A percentile compares a stretch with the other conserved stretches of the same genome.
phyloP scores from a whole-genome alignment of 2,329 filamentous ascomycete species.

The Curvularia spicifera region DNA sequence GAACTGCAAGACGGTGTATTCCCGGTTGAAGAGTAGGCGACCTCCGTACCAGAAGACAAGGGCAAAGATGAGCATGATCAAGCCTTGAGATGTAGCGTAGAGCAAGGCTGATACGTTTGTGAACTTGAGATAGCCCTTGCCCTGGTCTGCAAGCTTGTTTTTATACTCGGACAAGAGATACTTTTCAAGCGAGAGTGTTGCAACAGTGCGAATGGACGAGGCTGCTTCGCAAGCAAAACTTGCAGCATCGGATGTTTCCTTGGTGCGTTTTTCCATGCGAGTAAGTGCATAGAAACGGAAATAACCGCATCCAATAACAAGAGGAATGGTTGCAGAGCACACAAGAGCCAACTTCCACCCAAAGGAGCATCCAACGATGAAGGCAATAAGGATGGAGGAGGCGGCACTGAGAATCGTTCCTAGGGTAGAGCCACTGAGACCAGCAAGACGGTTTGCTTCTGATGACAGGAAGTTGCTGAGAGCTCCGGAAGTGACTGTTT shows the following conservation, averaged over 20 bases:
- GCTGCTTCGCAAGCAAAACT: constrained; percentile 94
- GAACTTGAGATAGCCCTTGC: constrained; percentile 71
- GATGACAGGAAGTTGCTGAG: constrained; percentile 70
- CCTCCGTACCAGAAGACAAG: constrained; percentile 51
- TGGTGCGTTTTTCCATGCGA: constrained; percentile 76
- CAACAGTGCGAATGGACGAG: constrained; percentile 93
- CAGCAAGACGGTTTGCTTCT: constrained; percentile 90
- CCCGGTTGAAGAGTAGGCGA: constrained; percentile 41
- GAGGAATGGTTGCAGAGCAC: constrained; percentile 76
- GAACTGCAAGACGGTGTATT: constrained; percentile 81
- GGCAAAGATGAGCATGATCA: constrained; percentile 59
- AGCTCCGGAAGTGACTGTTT: constrained; percentile 88
- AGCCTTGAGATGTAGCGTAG: constrained; percentile 83
- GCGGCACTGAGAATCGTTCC: constrained; percentile 82
- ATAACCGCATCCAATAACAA: constrained; percentile 82
- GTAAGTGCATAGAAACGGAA: constrained; percentile 88
- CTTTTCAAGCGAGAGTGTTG: constrained; percentile 82
- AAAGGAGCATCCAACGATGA: constrained; percentile 71
- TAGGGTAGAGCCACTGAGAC: constrained; percentile 85
- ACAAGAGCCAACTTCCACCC: constrained; percentile 91
- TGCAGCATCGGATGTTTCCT: constrained; percentile 81
- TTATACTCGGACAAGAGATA: constrained; percentile 81
- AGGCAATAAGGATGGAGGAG: constrained; percentile 78
- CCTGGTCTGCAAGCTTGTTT: constrained; percentile 71
- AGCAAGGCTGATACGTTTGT: constrained; percentile 77